Evolutionary conservation across 169 alveolate species (phyloP).

Genomic region (Plasmodium gallinaceum): DNA sequence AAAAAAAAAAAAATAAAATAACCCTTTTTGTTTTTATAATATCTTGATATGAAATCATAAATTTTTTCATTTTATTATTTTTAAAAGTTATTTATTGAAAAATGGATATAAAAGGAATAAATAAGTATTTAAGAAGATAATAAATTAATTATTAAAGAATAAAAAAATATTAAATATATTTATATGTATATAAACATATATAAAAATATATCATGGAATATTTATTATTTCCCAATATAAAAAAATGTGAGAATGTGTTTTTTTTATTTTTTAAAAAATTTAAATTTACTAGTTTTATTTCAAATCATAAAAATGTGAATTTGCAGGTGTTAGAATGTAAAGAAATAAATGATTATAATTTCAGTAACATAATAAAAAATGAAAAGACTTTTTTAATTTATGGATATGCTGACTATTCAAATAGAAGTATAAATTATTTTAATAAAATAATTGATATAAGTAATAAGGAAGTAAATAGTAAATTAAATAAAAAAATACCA

Average conservation of each 20-base stretch:
- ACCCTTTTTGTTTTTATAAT: not conserved
- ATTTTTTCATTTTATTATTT: not conserved
- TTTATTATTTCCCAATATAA: not conserved
- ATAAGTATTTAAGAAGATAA: not conserved
- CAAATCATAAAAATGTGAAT: constrained; percentile 6
- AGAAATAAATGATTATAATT: constrained; percentile 72
- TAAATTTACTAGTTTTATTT: constrained; percentile 15
- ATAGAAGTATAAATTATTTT: constrained; percentile 26
- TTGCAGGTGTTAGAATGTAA: constrained; percentile 3
- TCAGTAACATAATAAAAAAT: constrained; percentile 18
- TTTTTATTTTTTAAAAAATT: constrained; percentile 3
- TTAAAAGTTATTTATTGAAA: not conserved
- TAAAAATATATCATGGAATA: constrained; percentile 4
- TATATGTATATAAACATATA: not conserved
- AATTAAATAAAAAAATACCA: constrained; percentile 22
- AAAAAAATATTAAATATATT: not conserved
- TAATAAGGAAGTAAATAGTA: not conserved
- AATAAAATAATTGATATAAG: constrained; percentile 23
- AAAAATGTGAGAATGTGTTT: not conserved
- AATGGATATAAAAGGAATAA: not conserved
- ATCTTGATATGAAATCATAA: not conserved
- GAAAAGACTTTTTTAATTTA: constrained; percentile 43
- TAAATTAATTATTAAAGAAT: not conserved
- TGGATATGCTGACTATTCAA: constrained; percentile 69
- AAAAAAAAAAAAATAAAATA: not conserved